A percentile compares a stretch with the other conserved stretches of the same genome.
Conservation (phyloP, 202 grass and related monocot species). For the Zizania palustris region DNA sequence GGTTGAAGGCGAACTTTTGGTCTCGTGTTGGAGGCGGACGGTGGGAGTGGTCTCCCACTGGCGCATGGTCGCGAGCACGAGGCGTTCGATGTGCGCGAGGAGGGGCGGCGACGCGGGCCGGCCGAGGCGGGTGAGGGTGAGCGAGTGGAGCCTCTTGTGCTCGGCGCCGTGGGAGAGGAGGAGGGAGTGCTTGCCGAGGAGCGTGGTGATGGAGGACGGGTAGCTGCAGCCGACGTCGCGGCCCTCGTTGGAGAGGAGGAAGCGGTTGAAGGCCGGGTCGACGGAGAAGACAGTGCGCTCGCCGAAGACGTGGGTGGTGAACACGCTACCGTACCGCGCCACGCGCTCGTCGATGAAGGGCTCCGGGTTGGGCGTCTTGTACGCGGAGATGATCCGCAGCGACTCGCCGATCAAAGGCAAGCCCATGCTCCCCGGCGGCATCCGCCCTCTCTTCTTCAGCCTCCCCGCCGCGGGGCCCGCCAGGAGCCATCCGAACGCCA, state of each 20-base stretch:
- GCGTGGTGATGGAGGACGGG: conserved; percentile 72
- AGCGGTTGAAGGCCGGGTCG: conserved; percentile 74
- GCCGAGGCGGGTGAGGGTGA: conserved; percentile 79
- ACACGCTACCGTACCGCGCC: conserved; percentile 64
- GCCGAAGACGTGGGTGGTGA: conserved; percentile 81
- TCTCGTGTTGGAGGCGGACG: conserved; percentile 80
- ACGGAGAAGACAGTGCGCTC: conserved; percentile 86
- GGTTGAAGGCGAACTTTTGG: conserved; percentile 95
- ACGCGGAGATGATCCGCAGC: background rate
- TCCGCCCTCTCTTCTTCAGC: background rate
- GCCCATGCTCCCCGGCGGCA: background rate
- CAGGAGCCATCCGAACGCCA: no score
- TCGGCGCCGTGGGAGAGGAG: conserved; percentile 53
- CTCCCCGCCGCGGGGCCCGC: no score
- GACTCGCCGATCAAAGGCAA: background rate
- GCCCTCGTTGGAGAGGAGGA: conserved; percentile 65
- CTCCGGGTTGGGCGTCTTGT: conserved; percentile 54
- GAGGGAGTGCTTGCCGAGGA: conserved; percentile 63
- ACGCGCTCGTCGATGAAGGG: conserved; percentile 74
- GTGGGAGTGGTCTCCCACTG: conserved; percentile 48
- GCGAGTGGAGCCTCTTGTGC: conserved; percentile 69
- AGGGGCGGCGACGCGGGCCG: conserved; percentile 61
- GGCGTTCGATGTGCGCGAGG: conserved; percentile 70
- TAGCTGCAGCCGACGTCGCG: conserved; percentile 68
- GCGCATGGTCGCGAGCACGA: conserved; percentile 64